A percentile compares a stretch with the other conserved stretches of the same genome.
phyloP scores from a whole-genome alignment of 495 filamentous ascomycete species.

The Xylaria cubensis region DNA sequence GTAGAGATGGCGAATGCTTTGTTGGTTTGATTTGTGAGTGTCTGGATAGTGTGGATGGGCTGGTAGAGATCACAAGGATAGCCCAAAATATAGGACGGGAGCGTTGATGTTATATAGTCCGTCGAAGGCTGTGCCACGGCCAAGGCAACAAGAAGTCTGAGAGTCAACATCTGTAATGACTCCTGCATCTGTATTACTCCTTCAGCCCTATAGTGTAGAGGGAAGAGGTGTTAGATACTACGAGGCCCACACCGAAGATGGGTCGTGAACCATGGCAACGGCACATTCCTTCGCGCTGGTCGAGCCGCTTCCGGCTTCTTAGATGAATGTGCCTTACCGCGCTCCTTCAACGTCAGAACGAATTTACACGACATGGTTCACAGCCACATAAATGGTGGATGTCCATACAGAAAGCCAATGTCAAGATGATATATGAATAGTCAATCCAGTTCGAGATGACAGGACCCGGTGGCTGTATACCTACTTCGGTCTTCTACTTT shows the following conservation, averaged over 20 bases:
- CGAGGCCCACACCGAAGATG: constrained; percentile 19
- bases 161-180: constrained; percentile 3
- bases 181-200: constrained; percentile 5
- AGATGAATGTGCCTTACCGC: constrained; percentile 25
- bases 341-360: constrained; percentile 20
- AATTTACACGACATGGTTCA: constrained; percentile 23
- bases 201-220: constrained; percentile 25
- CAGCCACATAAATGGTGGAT: constrained; percentile 16
- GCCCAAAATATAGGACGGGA: neutral
- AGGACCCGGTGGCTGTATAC: constrained; percentile 8
- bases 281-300: constrained; percentile 15
- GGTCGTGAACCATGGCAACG: constrained; percentile 3
- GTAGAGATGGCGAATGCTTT: neutral
- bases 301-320: constrained; percentile 11
- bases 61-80: constrained; percentile 6
- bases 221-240: neutral
- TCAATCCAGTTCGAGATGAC: neutral
- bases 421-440: constrained; percentile 1
- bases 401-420: neutral
- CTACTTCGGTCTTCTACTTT: neutral
- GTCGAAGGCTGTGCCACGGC: neutral
- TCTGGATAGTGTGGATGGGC: neutral
- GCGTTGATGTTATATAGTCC: constrained; percentile 23
- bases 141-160: neutral
- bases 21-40: neutral